Evolutionary conservation across 1,139 yeast species (phyloP).

Genomic region (Nakaseomyces uthaithaninus): DNA sequence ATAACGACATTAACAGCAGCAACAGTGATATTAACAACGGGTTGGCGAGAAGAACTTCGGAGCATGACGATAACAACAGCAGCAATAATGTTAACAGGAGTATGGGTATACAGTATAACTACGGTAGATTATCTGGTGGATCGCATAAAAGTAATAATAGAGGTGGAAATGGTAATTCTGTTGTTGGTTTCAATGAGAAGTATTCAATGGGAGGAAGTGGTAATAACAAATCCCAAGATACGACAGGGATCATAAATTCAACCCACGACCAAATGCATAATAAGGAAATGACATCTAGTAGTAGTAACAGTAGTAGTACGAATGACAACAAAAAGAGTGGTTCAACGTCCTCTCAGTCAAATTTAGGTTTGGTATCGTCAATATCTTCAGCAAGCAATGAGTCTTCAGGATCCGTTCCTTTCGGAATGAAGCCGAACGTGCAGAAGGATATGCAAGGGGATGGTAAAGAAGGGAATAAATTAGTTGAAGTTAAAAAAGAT

Average conservation of each 20-base stretch:
- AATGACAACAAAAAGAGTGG: background rate
- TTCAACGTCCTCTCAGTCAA: slow-evolving; percentile 1
- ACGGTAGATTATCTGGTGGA: background rate
- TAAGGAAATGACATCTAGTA: background rate
- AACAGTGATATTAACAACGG: slow-evolving; percentile 1
- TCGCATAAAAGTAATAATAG: background rate
- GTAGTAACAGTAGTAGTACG: slow-evolving; percentile 4
- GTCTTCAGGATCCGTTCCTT: background rate
- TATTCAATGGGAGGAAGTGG: background rate
- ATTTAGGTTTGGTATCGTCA: background rate
- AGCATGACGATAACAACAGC: slow-evolving; percentile 1
- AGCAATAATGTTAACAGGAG: background rate
- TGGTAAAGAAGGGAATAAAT: background rate
- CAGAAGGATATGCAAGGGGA: background rate
- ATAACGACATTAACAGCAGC: slow-evolving; percentile 1
- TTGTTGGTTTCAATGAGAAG: background rate
- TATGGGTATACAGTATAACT: background rate
- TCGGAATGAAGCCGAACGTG: background rate
- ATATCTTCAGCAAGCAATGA: slow-evolving; percentile 4
- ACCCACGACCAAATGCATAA: background rate
- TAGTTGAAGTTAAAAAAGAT: background rate
- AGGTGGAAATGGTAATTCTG: background rate
- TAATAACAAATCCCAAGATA: background rate
- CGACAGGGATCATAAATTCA: background rate
- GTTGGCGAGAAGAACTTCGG: background rate